Base-by-base conservation (phyloP, 306 rosid species). In the Sindora glabra region DNA sequence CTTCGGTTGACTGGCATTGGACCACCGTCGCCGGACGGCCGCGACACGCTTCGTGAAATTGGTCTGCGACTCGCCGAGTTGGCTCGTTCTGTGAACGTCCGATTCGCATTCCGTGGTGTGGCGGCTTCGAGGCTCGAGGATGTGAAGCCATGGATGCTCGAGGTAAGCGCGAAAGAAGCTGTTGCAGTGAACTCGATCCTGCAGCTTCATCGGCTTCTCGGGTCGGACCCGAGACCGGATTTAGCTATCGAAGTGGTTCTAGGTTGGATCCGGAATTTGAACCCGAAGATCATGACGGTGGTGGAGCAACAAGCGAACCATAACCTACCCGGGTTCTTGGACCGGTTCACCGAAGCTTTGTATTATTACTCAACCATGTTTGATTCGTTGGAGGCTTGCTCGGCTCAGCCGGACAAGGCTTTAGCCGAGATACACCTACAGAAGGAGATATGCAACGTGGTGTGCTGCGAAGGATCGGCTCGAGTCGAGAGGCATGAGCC, bases 71-170 rank as follows among this genome's bases (percentile, higher is more conserved):
- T 90, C 1, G 95, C 97, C 0, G 97, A 84, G 69, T 48, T 90
- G 21, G 97, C 97, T 6, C 78, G 90, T 0, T 85, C 96, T 0
- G 95, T 90, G 5, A 87, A 87, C 64, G 96, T 90, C 27, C 80
- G 85, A 4, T 87, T 90, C 66, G 78, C 96, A 0, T 90, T 90
- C 15, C 96, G 96, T 0, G 97, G 97, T 0, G 97, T 90, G 4
- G 95, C 97, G 18, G 96, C 97, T 24, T 32, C 70, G 13, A 41
- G 95, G 59, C 81, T 90, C 0, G 97, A 90, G 58, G 97, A 90
- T 27, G 96, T 90, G 49, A 79, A 83, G 70, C 97, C 95, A 18
- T 85, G 97, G 96, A 87, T 90, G 96, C 89, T 90, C 1, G 83
- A 87, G 67, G 89, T 83, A 17, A 64, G 66, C 23, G 73, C 94